Conservation (phyloP, 768 basidiomycete species). For the Tricholoma flavovirens region DNA sequence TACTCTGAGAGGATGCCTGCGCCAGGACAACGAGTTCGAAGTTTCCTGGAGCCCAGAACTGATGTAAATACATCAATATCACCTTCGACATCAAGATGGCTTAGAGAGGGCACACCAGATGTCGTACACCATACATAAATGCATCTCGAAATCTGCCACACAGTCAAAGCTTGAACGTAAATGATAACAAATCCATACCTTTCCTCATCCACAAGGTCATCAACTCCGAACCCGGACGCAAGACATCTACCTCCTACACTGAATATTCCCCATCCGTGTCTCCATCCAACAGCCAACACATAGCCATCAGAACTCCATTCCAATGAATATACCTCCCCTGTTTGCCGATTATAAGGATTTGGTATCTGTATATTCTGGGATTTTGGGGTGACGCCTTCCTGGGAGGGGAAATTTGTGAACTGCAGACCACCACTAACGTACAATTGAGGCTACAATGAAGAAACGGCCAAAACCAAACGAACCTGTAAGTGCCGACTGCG, state of each 20-base stretch:
- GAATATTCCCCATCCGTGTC: slow-evolving; percentile 84
- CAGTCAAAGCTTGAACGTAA: background rate
- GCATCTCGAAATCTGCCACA: slow-evolving; percentile 60
- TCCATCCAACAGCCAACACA: slow-evolving; percentile 90
- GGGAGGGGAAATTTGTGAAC: slow-evolving; percentile 63
- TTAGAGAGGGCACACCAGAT: slow-evolving; percentile 49
- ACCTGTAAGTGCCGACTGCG: slow-evolving; percentile 76
- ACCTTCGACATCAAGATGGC: background rate
- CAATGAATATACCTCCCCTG: slow-evolving; percentile 60
- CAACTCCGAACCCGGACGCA: slow-evolving; percentile 69
- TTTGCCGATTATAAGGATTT: slow-evolving; percentile 50
- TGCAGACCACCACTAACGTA: slow-evolving; percentile 56
- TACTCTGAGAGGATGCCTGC: slow-evolving; percentile 46
- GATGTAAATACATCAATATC: slow-evolving; percentile 5
- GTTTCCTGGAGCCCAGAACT: slow-evolving; percentile 96
- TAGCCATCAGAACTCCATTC: slow-evolving; percentile 97
- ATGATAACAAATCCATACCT: slow-evolving; percentile 28
- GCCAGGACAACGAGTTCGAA: slow-evolving; percentile 81
- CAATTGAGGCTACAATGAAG: background rate
- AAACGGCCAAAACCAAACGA: slow-evolving; percentile 4
- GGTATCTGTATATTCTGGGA: slow-evolving; percentile 62
- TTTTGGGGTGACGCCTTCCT: slow-evolving; percentile 48
- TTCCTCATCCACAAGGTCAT: slow-evolving; percentile 51
- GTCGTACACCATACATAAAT: slow-evolving; percentile 77
- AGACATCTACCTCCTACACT: slow-evolving; percentile 86